Evolutionary conservation across 1,284 basidiomycete species (phyloP).

Genomic region (Ceratobasidium sp.): DNA sequence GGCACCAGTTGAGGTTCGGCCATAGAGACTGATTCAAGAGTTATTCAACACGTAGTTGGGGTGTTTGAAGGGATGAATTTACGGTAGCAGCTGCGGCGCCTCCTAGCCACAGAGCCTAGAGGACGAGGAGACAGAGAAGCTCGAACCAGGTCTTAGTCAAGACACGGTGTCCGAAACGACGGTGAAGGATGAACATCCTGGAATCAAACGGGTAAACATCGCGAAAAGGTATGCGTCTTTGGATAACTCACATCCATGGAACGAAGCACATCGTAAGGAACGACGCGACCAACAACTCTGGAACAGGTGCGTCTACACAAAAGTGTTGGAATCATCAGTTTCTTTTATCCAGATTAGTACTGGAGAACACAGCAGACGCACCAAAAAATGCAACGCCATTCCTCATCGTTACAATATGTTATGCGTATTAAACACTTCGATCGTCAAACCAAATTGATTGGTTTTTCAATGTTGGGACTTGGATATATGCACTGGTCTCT

Average conservation of each 20-base stretch:
- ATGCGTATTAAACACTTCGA: too few species aligned
- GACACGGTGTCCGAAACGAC: slow-evolving; percentile 30
- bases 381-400: slow-evolving; percentile 4
- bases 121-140: slow-evolving; percentile 18
- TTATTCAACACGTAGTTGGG: too few species aligned
- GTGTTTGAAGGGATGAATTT: not conserved
- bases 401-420: not conserved
- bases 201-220: not conserved
- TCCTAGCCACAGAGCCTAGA: slow-evolving; percentile 33
- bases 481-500: too few species aligned
- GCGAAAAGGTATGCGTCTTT: not conserved
- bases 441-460: too few species aligned
- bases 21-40: slow-evolving; percentile 25
- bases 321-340: not conserved
- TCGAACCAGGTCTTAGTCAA: slow-evolving; percentile 38
- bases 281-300: slow-evolving; percentile 18
- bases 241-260: slow-evolving; percentile 28
- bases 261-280: slow-evolving; percentile 37
- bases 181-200: slow-evolving; percentile 29
- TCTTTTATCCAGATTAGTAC: not conserved
- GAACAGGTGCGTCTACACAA: slow-evolving; percentile 25
- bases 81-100: slow-evolving; percentile 28
- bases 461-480: too few species aligned
- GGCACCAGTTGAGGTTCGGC: slow-evolving; percentile 38
- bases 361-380: not conserved